Conservation (phyloP, 2,329 filamentous ascomycete genomes). For the Penicillium hesseltinei region DNA sequence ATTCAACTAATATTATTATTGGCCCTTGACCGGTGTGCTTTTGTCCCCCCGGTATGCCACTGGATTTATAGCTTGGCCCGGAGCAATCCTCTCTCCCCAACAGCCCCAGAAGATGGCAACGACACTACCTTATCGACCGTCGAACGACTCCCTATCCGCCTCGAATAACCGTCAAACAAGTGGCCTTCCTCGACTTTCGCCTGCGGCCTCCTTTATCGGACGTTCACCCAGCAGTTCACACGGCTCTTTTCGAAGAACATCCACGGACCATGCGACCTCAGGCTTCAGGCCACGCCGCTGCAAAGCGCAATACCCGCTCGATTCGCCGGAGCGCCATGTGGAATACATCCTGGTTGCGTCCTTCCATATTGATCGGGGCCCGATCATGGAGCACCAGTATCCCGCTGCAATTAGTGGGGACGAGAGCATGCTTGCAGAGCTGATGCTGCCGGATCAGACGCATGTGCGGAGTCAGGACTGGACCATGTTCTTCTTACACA, state of each 20-base stretch:
- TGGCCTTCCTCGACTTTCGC: conserved; percentile 57
- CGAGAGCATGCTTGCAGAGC: conserved; percentile 95
- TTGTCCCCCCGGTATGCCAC: conserved; percentile 16
- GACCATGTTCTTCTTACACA: conserved; percentile 99
- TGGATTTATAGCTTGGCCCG: conserved; percentile 15
- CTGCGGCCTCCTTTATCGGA: conserved; percentile 57
- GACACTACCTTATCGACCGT: conserved; percentile 40
- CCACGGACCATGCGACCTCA: conserved; percentile 43
- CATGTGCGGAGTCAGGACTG: conserved; percentile 94
- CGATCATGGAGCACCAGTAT: conserved; percentile 98
- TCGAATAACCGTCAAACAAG: conserved; percentile 47
- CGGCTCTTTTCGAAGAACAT: conserved; percentile 38
- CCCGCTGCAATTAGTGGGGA: conserved; percentile 93
- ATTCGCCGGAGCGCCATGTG: conserved; percentile 83
- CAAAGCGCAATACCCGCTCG: conserved; percentile 73
- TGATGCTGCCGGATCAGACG: conserved; percentile 97
- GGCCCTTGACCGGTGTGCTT: conserved; percentile 1
- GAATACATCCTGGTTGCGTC: conserved; percentile 97
- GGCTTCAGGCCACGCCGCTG: conserved; percentile 55
- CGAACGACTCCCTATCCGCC: conserved; percentile 52
- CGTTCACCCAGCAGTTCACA: conserved; percentile 50
- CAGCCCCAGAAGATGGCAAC: conserved; percentile 34
- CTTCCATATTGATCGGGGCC: conserved; percentile 93
- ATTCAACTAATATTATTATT: not conserved
- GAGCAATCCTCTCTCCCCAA: conserved; percentile 16